Conservation (phyloP, 164 flowering plant genomes). For the Amborella trichopoda region DNA sequence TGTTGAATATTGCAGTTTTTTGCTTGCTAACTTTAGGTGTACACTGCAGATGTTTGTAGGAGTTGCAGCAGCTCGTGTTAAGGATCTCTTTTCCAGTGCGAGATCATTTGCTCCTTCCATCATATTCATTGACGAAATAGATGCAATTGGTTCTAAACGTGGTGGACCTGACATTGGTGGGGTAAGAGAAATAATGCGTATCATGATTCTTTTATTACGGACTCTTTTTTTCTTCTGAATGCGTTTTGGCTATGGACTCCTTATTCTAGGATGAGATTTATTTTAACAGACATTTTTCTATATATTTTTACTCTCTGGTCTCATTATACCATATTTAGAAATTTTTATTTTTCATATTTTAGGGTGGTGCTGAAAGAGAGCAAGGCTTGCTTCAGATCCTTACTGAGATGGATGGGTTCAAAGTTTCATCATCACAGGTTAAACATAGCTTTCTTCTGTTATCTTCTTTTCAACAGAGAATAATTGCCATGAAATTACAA, state of each 20-base stretch:
- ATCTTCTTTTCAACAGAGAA: too few species aligned
- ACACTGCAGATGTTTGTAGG: slow-evolving; percentile 89
- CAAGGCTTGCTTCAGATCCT: slow-evolving; percentile 94
- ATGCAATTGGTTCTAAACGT: slow-evolving; percentile 97
- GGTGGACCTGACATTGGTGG: slow-evolving; percentile 99
- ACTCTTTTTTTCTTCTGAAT: too few species aligned
- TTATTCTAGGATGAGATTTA: too few species aligned
- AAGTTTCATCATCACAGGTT: slow-evolving; percentile 83
- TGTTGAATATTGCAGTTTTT: too few species aligned
- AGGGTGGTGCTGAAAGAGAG: slow-evolving; percentile 99
- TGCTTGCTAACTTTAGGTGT: slow-evolving; percentile 1
- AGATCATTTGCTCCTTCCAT: slow-evolving; percentile 92
- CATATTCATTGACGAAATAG: slow-evolving; percentile 96
- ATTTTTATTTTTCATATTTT: neutral
- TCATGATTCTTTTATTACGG: too few species aligned
- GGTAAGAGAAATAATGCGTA: too few species aligned
- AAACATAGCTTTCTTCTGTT: too few species aligned
- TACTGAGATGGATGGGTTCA: slow-evolving; percentile 98
- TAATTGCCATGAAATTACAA: too few species aligned
- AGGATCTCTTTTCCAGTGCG: slow-evolving; percentile 88
- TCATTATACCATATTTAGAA: too few species aligned
- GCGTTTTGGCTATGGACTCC: too few species aligned
- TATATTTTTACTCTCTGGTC: too few species aligned
- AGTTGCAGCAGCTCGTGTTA: slow-evolving; percentile 95
- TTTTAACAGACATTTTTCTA: too few species aligned